A percentile compares a stretch with the other conserved stretches of the same genome.
Evolutionary conservation across 2,329 filamentous ascomycete species (phyloP).

Genomic region (Fonsecaea nubica): DNA sequence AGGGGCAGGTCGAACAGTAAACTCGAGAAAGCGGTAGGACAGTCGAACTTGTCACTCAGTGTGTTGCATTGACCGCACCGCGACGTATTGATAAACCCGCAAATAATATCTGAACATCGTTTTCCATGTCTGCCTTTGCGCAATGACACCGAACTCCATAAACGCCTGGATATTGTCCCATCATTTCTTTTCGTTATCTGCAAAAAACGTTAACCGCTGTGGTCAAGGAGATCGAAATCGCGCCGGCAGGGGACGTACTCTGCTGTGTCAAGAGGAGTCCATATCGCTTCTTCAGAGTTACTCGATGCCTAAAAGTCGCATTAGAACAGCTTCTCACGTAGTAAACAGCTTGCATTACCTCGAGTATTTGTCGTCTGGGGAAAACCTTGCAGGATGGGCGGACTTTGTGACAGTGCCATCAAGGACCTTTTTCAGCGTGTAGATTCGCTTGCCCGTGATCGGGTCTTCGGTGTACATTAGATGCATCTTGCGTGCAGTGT

Average conservation of each 20-base stretch:
- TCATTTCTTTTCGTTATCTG: slow-evolving; percentile 45
- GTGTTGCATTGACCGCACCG: slow-evolving; percentile 10
- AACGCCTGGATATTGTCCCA: slow-evolving; percentile 21
- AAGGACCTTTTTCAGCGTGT: slow-evolving; percentile 77
- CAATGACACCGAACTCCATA: background rate
- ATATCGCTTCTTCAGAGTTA: slow-evolving; percentile 93
- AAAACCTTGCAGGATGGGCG: slow-evolving; percentile 94
- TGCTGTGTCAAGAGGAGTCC: slow-evolving; percentile 85
- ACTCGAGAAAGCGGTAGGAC: slow-evolving; percentile 67
- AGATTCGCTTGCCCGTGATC: slow-evolving; percentile 80
- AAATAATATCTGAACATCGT: slow-evolving; percentile 26
- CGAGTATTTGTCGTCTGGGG: slow-evolving; percentile 98
- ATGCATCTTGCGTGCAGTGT: slow-evolving; percentile 60
- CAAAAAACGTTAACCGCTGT: slow-evolving; percentile 22
- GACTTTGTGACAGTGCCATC: slow-evolving; percentile 89
- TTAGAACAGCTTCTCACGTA: slow-evolving; percentile 1
- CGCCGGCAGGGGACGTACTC: slow-evolving; percentile 50
- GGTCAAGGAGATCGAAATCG: slow-evolving; percentile 10
- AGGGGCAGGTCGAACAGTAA: slow-evolving; percentile 85
- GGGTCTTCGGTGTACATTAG: slow-evolving; percentile 83
- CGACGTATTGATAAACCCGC: background rate
- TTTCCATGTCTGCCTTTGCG: slow-evolving; percentile 1
- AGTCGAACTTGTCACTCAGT: background rate
- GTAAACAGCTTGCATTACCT: slow-evolving; percentile 53
- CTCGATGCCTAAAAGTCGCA: slow-evolving; percentile 71